Evolutionary conservation across 2,329 filamentous ascomycete species (phyloP), one percentile per base, ranked within the genome.

Genomic region (Hirsutella thompsonii): DNA sequence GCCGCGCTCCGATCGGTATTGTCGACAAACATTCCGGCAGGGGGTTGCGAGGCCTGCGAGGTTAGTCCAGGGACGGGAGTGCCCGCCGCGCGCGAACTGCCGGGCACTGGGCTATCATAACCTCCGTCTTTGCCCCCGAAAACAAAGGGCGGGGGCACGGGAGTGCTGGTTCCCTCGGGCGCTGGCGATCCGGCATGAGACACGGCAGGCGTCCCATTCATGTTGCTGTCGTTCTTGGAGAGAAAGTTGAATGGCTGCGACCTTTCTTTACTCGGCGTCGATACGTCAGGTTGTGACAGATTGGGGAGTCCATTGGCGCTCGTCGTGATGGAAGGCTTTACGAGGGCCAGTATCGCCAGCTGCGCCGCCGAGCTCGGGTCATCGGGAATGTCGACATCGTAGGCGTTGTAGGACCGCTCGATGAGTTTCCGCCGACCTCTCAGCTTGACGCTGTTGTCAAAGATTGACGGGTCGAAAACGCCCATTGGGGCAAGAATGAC

Each of bases 401-500:
- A 98, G 11, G 93, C 79, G 56, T 98, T 94, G 52, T 89, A 88
- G 0, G 90, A 95, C 30, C 85, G 81, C 42, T 86, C 81, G 26
- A 96, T 78, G 19, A 96, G 69, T 53, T 82, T 88, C 48, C 87
- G 77, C 38, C 90, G 79, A 34, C 85, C 81, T 18, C 72, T 67
- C 10, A 96, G 73, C 66, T 98, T 98, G 29, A 74, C 64, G 21
- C 73, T 77, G 52, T 88, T 82, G 56, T 94, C 86, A 50, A 96
- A 94, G 41, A 95, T 82, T 2, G 75, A 68, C 0, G 92, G 90
- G 45, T 90, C 83, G 59, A 93, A 95, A 53, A 89, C 84, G n/a
- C 88, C 89, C 81, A 94, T 87, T 1, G 89, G 83, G 1, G 92
- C 83, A n/a, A 98, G 71, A 51, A 94, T 85, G 19, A 93, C 83